A percentile compares a stretch with the other conserved stretches of the same genome.
phyloP scores from a whole-genome alignment of 2,329 filamentous ascomycete genomes.

The Fusarium heterosporum region DNA sequence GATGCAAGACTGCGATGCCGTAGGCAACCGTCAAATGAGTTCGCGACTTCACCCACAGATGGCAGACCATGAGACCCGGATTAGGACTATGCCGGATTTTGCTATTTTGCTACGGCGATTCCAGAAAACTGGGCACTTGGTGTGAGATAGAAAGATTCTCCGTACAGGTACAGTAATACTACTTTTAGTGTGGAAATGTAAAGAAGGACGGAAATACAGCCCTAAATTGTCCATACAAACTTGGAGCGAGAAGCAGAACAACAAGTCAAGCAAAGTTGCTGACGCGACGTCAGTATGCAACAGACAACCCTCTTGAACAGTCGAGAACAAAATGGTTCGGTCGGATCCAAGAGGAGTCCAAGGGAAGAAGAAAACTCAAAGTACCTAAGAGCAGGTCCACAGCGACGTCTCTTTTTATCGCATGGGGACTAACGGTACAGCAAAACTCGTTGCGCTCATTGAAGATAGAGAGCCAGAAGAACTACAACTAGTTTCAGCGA shows the following conservation, averaged over 20 bases:
- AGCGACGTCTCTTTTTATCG: constrained; percentile 4
- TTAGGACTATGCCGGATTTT: constrained; percentile 36
- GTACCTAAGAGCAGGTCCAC: background rate
- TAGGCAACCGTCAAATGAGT: constrained; percentile 1
- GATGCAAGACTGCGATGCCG: constrained; percentile 10
- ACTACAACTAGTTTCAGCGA: constrained; percentile 11
- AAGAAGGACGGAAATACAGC: background rate
- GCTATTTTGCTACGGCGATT: constrained; percentile 29
- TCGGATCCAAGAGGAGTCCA: constrained; percentile 4
- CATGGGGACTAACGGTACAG: constrained; percentile 8
- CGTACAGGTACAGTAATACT: background rate
- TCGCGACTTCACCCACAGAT: constrained; percentile 22
- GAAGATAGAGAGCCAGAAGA: constrained; percentile 1
- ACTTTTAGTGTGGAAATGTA: no score
- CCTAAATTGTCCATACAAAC: background rate
- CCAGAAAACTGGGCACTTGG: constrained; percentile 21
- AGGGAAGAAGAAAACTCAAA: constrained; percentile 18
- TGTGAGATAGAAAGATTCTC: constrained; percentile 1
- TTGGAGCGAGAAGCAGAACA: background rate
- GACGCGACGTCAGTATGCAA: constrained; percentile 1
- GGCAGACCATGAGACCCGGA: constrained; percentile 37
- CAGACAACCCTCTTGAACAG: background rate
- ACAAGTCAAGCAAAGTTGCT: background rate
- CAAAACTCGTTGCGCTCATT: constrained; percentile 8
- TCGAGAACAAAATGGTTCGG: constrained; percentile 15